Evolutionary conservation across 768 basidiomycete genomes (phyloP).

Genomic region (Suillus subluteus): DNA sequence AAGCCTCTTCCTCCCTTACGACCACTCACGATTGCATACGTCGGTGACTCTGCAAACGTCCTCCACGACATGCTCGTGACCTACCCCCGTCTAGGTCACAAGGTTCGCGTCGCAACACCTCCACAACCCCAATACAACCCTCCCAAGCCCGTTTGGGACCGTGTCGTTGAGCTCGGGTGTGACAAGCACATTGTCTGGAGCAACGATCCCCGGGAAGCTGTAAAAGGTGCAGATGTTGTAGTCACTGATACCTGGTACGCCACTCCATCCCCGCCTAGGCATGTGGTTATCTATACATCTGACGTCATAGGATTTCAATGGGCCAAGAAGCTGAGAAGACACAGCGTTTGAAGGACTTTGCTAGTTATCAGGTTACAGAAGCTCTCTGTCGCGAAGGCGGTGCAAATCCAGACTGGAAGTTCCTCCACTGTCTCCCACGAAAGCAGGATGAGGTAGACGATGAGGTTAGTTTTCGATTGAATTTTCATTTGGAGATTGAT

Average conservation of each 20-base stretch:
- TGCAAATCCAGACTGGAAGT: conserved; percentile 88
- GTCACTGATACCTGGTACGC: conserved; percentile 94
- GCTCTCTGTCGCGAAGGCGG: conserved; percentile 78
- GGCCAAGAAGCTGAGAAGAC: conserved; percentile 95
- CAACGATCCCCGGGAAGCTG: conserved; percentile 82
- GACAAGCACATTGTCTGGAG: conserved; percentile 77
- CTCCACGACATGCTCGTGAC: conserved; percentile 97
- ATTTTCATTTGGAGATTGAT: conserved; percentile 2
- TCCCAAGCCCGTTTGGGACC: conserved; percentile 76
- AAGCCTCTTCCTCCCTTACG: conserved; percentile 55
- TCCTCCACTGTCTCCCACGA: conserved; percentile 94
- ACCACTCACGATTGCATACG: conserved; percentile 88
- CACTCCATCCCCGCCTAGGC: no score
- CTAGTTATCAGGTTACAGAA: conserved; percentile 95
- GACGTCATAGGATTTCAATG: conserved; percentile 87
- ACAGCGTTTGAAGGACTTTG: conserved; percentile 82
- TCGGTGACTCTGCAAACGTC: conserved; percentile 95
- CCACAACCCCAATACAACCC: conserved; percentile 61
- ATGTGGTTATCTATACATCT: background rate
- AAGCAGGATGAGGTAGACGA: conserved; percentile 95
- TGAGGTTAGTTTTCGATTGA: conserved; percentile 55
- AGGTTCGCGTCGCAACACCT: conserved; percentile 84
- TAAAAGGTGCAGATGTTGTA: conserved; percentile 89
- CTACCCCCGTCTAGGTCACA: conserved; percentile 88
- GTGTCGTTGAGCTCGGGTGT: conserved; percentile 75